Base-by-base conservation (phyloP, 306 rosid genomes). In the Parietaria judaica region DNA sequence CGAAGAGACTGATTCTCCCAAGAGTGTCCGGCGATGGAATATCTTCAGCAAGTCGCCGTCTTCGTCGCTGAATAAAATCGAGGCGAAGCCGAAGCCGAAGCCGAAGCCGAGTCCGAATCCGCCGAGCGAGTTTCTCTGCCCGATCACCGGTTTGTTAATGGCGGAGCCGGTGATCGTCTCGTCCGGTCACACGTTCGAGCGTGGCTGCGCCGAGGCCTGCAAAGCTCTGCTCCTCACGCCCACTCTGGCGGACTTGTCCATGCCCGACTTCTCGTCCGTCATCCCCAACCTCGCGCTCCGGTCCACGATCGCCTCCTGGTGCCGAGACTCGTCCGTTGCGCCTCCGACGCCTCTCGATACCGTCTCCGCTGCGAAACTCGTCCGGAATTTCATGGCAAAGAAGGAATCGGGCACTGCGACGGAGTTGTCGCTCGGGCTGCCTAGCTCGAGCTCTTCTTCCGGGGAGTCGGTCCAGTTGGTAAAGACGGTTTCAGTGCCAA, bases 161-260 rank as follows among this genome's bases (percentile, higher is more conserved):
- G 83, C 78, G 7, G 95, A 94, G 70, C 99, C 99, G 0, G 94
- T 94, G 2, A 94, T 94, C 38, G 86, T 88, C 70, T 69, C 97
- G 44, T 88, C 99, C 0, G 99, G 99, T 36, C 95, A 94, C 67
- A 84, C 97, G 63, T 88, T 86, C 71, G 97, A 94, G 36, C 72
- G 88, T 0, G 61, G 71, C 73, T 77, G 87, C 51, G 80, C 83
- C 53, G 78, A 77, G 15, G 76, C 78, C 11, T 86, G 90, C 41
- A 72, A 82, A 74, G 69, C 77, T 51, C 64, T 77, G 6, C 69
- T 71, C 77, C 80, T 80, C n/a, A 77, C 78, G 5, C 94, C 94
- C 10, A 71, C 53, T 38, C 70, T 88, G 36, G 8, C 63, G 8
- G 94, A 86, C 53, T 78, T 81, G 35, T 78, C 90, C 66, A 68